Base-by-base conservation (phyloP, 768 basidiomycete genomes). In the Leucocoprinus sp. region DNA sequence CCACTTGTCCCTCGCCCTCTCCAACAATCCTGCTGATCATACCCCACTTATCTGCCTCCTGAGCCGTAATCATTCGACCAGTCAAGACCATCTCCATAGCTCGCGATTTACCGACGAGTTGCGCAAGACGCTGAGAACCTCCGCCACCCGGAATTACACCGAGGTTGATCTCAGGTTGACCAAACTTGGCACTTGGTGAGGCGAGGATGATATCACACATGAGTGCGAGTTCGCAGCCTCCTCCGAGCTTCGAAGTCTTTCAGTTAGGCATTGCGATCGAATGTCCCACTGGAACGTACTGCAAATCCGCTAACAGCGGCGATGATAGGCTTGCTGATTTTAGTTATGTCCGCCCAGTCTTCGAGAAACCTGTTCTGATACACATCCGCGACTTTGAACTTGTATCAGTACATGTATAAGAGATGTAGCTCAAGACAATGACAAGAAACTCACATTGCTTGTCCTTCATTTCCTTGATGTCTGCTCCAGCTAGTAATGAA, bases 391-490 rank as follows among this genome's bases (percentile, higher is more conserved):
- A 82, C 90, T 92, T 33, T 31, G 18, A 18, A 35, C 5, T 12
- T 23, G 12, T 26, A n/a, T 8, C n/a, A 36, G 9, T 33, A 17
- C 23, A 4, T 17, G 6, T 9, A 29, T 2, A 4, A n/a, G 12
- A 23, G 35, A 27, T 28, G 21, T 38, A 23, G 24, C 22, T 22
- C 5, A 48, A 18, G 38, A 45, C 18, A 17, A n/a, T n/a, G 31
- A 12, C 31, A n/a, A 46, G 8, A 37, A 21, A 64, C 78, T 58
- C 57, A 92, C 91, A 96, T 49, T 81, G 69, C 66, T 93, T 93
- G 67, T 93, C 89, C 64, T 92, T 93, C 95, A 98, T 98, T 66
- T 98, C 93, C 68, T 96, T 97, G 66, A 99, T 97, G 64, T 99
- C 95, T 17, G 95, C 95, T 2, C 95, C 93, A 55, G 93, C 93